Conservation (phyloP, 306 rosid species). For the Abrus pulchellus region DNA sequence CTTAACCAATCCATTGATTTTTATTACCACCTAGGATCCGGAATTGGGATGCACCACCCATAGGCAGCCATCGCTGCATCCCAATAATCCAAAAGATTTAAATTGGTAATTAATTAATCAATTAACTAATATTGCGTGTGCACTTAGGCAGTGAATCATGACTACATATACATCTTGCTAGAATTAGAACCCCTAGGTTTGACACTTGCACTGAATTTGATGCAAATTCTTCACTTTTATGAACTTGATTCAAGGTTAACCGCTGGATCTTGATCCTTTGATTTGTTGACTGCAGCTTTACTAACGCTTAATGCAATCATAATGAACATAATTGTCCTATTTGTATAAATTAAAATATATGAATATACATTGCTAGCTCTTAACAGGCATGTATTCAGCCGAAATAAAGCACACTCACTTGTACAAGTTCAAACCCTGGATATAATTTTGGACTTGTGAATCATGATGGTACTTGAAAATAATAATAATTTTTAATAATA, state of each 20-base stretch:
- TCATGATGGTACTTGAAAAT: conserved; percentile 33
- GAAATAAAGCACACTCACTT: conserved; percentile 41
- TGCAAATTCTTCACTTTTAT: conserved; percentile 65
- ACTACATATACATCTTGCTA: conserved; percentile 22
- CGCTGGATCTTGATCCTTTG: conserved; percentile 44
- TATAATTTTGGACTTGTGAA: conserved; percentile 39
- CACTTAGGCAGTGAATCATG: conserved; percentile 45
- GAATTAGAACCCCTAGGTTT: conserved; percentile 56
- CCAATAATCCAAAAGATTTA: conserved; percentile 41
- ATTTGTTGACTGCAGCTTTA: conserved; percentile 47
- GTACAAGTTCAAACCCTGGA: conserved; percentile 38
- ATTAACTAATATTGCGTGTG: conserved; percentile 44
- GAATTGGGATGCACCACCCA: conserved; percentile 54
- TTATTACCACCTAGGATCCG: conserved; percentile 67
- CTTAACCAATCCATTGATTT: conserved; percentile 39
- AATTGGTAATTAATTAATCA: conserved; percentile 45
- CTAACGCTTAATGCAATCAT: conserved; percentile 26
- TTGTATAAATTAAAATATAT: background rate
- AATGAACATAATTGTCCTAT: conserved; percentile 29
- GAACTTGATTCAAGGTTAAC: conserved; percentile 64
- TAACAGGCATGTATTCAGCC: conserved; percentile 23
- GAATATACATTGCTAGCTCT: conserved; percentile 16
- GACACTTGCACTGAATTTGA: conserved; percentile 78
- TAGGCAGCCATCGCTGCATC: conserved; percentile 43
- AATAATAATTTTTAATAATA: background rate